A percentile compares a stretch with the other conserved stretches of the same genome.
Conservation (phyloP, 805 yeast species). For the Wickerhamiella slavikovae region DNA sequence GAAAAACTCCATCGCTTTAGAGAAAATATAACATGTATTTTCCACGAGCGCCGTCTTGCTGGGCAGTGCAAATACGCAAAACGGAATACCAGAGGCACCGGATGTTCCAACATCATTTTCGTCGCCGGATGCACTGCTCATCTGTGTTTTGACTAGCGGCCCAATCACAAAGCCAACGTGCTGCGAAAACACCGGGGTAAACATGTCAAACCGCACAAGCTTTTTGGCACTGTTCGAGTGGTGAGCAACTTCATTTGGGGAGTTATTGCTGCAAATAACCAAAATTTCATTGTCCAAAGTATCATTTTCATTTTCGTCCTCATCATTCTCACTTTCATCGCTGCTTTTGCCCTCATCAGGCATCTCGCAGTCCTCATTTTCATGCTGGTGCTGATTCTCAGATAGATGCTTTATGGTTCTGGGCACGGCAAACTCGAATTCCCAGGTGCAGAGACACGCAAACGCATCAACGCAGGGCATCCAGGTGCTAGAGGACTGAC, state of each 20-base stretch:
- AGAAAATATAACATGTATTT: constrained; percentile 59
- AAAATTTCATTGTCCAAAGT: constrained; percentile 18
- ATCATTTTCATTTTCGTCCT: constrained; percentile 13
- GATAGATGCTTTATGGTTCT: constrained; percentile 53
- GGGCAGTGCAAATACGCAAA: constrained; percentile 12
- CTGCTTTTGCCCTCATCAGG: constrained; percentile 10
- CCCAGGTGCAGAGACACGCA: constrained; percentile 85
- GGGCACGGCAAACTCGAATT: constrained; percentile 68
- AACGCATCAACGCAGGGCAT: constrained; percentile 84
- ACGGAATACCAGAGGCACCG: constrained; percentile 7
- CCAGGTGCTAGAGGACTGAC: constrained; percentile 86
- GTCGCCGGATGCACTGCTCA: constrained; percentile 24
- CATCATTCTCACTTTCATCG: constrained; percentile 1
- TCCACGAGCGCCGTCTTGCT: constrained; percentile 22
- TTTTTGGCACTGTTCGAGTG: constrained; percentile 58
- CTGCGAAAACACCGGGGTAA: constrained; percentile 78
- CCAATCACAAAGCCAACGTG: constrained; percentile 93
- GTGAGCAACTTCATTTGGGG: constrained; percentile 40
- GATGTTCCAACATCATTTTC: constrained; percentile 17
- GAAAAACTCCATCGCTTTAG: constrained; percentile 62
- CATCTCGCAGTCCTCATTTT: constrained; percentile 2
- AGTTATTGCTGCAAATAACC: constrained; percentile 25
- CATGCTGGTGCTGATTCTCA: constrained; percentile 6
- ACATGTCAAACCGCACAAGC: constrained; percentile 46
- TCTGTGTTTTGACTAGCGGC: constrained; percentile 46